These are phyloP conservation scores for Neurospora sp. DNA, from an alignment of 495 filamentous ascomycete genomes.

Conservation along the genomic window DNA sequence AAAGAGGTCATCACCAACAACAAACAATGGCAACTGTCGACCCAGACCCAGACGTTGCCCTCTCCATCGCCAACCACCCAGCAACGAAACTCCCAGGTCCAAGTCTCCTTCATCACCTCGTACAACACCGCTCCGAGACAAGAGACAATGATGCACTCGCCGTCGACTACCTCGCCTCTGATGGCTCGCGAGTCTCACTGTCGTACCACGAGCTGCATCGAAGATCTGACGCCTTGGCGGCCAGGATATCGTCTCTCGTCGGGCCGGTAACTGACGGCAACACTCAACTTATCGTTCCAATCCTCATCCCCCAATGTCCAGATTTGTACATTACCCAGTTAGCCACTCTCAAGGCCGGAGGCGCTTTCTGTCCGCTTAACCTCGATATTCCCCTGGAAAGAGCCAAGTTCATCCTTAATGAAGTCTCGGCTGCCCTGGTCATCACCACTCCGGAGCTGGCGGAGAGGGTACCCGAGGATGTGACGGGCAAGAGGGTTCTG, in stretches of 20 bases:
- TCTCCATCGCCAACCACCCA: constrained; percentile 53
- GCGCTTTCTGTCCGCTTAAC: constrained; percentile 69
- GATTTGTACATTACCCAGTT: constrained; percentile 63
- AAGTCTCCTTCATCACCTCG: constrained; percentile 51
- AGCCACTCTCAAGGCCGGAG: constrained; percentile 66
- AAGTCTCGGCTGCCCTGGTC: constrained; percentile 51
- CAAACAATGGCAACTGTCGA: neutral
- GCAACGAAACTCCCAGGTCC: constrained; percentile 47
- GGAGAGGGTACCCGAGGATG: constrained; percentile 16
- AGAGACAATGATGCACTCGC: constrained; percentile 5
- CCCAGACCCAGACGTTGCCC: neutral
- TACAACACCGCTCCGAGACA: constrained; percentile 15
- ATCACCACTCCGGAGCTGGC: constrained; percentile 36
- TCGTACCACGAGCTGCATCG: constrained; percentile 52
- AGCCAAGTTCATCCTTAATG: constrained; percentile 60
- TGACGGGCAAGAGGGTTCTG: constrained; percentile 13
- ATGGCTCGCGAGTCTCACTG: constrained; percentile 33
- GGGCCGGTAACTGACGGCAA: neutral
- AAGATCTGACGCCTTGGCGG: constrained; percentile 43
- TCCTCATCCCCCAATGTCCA: constrained; percentile 60
- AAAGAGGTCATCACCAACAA: neutral
- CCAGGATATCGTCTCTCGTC: constrained; percentile 29
- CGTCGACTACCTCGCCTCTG: constrained; percentile 47
- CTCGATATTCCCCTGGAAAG: constrained; percentile 63
- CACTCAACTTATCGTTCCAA: constrained; percentile 48